Evolutionary conservation across 31 red algal genomes (phyloP), one percentile per base, ranked within the genome.

Genomic region (Porphyra umbilicalis): DNA sequence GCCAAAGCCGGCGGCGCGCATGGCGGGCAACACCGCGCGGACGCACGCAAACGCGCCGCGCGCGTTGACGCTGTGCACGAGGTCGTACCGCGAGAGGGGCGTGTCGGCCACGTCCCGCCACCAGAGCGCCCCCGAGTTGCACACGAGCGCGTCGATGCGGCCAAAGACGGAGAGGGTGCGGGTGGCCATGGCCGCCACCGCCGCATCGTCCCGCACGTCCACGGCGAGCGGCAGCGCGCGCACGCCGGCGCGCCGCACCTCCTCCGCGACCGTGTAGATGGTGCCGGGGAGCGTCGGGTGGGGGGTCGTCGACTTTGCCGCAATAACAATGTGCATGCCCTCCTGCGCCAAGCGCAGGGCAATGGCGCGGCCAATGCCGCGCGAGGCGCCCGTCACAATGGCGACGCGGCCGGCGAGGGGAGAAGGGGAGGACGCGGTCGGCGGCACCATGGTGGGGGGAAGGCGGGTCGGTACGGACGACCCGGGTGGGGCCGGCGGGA

Each of bases 91-190:
- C 33, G 76, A 39, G 85, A 99, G 93, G 15, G 97, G 97, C 35
- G 97, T 99, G 32, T 92, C 83, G 35, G 86, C 89, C 30, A 99
- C 94, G 25, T 89, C 78, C 84, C 90, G 88, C 97, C 97, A 99
- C 97, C 97, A 99, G 75, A 99, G 83, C 34, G 97, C 97, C 33
- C 97, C 97, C 29, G 83, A 84, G 77, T 99, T 99, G 80, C 92
- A 94, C 33, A 99, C 81, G 20, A 99, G 89, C 42, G 82, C 79
- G 79, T 99, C 97, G 36, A 99, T 84, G 40, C 90, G 82, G 5
- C 94, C 97, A 76, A 94, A 92, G 0, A 34, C 89, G 32, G 80
- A 34, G 33, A 81, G 76, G 29, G 91, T 83, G 32, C 32, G 79
- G 34, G 82, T 11, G 29, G 96, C 89, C 97, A 99, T 90, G 10